phyloP scores from a whole-genome alignment of 2,329 filamentous ascomycete genomes.

The Sclerotinia nivalis region DNA sequence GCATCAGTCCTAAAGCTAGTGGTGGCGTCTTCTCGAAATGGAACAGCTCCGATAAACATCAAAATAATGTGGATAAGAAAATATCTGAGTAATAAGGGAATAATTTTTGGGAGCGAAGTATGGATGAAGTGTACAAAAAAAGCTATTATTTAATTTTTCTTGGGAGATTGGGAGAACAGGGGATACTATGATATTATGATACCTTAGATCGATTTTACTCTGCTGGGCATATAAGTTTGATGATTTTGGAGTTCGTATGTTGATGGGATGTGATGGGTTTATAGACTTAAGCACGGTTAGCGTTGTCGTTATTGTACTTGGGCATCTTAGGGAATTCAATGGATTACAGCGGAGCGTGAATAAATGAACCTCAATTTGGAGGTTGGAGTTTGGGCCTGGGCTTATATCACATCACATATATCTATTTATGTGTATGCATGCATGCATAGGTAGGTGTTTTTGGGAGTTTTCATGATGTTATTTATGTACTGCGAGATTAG shows the following conservation, averaged over 20 bases:
- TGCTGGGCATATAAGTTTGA: not conserved
- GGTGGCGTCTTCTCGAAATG: slow-evolving; percentile 19
- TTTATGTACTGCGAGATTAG: no score
- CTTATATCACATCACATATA: not conserved
- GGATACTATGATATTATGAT: slow-evolving; percentile 7
- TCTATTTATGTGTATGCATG: not conserved
- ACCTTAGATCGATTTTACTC: slow-evolving; percentile 10
- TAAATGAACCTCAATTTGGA: not conserved
- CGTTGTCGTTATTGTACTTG: not conserved
- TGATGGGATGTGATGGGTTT: not conserved
- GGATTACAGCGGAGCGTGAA: not conserved
- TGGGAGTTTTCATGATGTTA: not conserved
- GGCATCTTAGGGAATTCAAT: not conserved
- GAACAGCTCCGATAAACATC: slow-evolving; percentile 14
- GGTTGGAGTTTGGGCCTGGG: not conserved
- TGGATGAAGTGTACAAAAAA: slow-evolving; percentile 11
- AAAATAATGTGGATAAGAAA: slow-evolving; percentile 10
- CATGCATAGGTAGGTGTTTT: not conserved
- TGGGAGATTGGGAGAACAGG: not conserved
- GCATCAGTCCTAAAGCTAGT: slow-evolving; percentile 16
- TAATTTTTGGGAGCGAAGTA: not conserved
- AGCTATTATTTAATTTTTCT: not conserved
- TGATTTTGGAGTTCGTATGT: not conserved
- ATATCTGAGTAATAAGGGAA: not conserved
- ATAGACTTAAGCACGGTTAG: not conserved